Evolutionary conservation across 2,329 filamentous ascomycete species (phyloP), one percentile per base, ranked within the genome.

Genomic region (Epicoccum nigrum): DNA sequence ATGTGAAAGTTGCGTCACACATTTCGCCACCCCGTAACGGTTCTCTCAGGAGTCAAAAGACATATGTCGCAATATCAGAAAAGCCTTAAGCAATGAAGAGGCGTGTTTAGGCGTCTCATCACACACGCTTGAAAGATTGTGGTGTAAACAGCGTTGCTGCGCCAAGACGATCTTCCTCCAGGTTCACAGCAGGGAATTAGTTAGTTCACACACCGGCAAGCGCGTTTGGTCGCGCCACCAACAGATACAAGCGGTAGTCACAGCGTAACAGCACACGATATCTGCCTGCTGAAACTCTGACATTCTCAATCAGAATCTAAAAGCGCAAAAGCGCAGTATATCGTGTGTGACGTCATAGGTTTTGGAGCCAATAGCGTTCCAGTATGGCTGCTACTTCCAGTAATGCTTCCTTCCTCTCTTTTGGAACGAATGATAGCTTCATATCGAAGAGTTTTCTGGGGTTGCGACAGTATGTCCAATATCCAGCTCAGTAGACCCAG

Each of bases 1-100:
- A 70, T 12, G 69, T 54, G 41, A 71, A 67, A 4, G 61, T 69
- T 20, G 67, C 51, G 41, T 72, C 67, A 54, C 68, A 68, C 69
- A 71, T 71, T 32, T 51, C 23, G 23, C 23, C 23, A 25, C 23
- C 23, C 1, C 6, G 9, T 25, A 9, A 7, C 6, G 9, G 9
- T 1, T 9, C 23, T 6, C 23, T 25, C 23, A 25, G 23, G 23
- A 7, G 9, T 25, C 23, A 2, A 4, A 25, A 25, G 23, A 25
- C 23, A 25, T 25, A 25, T 25, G 23, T 25, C 6, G 23, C 6
- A 25, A 9, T 9, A 25, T 25, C 23, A 25, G 9, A 25, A 6
- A 9, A 9, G 9, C 9, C 23, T 9, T 25, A 25, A 25, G 9
- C 23, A 9, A 25, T 9, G 6, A 25, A 6, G 9, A 6, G 23